Percentiles rank a stretch among this genome's conserved stretches.
These are phyloP conservation scores for Tarenaya hassleriana DNA, from an alignment of 345 rosid species.

Conservation along the genomic window DNA sequence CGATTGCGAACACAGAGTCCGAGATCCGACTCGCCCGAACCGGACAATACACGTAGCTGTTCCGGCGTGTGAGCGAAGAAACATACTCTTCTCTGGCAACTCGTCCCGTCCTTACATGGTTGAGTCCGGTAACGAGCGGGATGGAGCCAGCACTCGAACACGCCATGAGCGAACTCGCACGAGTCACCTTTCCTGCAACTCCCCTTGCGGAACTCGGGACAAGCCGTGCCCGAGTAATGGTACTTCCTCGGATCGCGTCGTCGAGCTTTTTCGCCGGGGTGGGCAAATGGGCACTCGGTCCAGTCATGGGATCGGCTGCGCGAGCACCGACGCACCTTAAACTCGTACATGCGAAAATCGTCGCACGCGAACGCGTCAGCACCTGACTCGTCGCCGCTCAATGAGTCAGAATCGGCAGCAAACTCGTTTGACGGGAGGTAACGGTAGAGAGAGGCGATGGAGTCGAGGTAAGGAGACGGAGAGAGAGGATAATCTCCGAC, in stretches of 20 bases:
- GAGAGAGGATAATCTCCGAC: slow-evolving; percentile 24
- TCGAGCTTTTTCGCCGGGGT: slow-evolving; percentile 65
- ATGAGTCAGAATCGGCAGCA: slow-evolving; percentile 35
- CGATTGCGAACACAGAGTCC: slow-evolving; percentile 32
- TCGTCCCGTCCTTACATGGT: slow-evolving; percentile 73
- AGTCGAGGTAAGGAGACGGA: slow-evolving; percentile 36
- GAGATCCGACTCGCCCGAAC: slow-evolving; percentile 32
- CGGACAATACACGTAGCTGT: slow-evolving; percentile 51
- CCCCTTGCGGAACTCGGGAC: slow-evolving; percentile 65
- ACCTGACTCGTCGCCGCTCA: slow-evolving; percentile 33
- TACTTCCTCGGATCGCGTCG: slow-evolving; percentile 54
- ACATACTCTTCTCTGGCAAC: slow-evolving; percentile 63
- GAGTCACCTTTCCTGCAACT: slow-evolving; percentile 47
- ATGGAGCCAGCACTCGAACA: slow-evolving; percentile 90
- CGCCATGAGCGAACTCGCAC: slow-evolving; percentile 63
- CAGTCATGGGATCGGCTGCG: slow-evolving; percentile 67
- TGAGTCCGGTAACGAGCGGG: slow-evolving; percentile 78
- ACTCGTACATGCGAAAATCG: slow-evolving; percentile 60
- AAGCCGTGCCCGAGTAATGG: slow-evolving; percentile 50
- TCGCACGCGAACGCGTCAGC: slow-evolving; percentile 52
- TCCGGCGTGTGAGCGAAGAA: slow-evolving; percentile 84
- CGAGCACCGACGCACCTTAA: slow-evolving; percentile 50
- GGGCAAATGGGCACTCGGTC: slow-evolving; percentile 72
- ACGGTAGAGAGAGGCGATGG: slow-evolving; percentile 48
- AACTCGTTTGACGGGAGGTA: slow-evolving; percentile 63